Base-by-base conservation (phyloP, 306 rosid species). In the Fragaria ananassa region DNA sequence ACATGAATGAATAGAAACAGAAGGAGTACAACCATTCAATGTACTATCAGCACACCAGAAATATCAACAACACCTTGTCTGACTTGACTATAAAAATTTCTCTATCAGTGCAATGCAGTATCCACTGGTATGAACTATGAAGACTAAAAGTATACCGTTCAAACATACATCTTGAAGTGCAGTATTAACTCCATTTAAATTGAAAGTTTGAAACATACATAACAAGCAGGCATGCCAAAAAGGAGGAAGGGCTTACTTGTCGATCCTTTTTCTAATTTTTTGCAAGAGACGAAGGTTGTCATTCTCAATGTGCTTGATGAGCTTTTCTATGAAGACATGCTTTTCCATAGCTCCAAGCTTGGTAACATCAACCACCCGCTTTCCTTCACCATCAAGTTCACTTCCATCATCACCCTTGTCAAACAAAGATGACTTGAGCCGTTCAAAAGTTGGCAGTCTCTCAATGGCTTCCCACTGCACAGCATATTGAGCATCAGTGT, bases 211-310 rank as follows among this genome's bases (percentile, higher is more conserved):
- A 61, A 7, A 17, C 69, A 31, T 34, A 63, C 9, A 64, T 64
- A 8, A 64, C 2, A 34, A 34, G 44, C 11, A 64, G 68, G 37
- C 41, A 37, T 37, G 41, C 41, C 41, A 17, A 21, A 35, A 60
- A 46, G 34, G 21, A 47, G n/a, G 41, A n/a, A 66, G 21, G 29
- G 19, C 65, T 74, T 79, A 88, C 97, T 62, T 88, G 88, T 86
- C 87, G n/a, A 88, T 82, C 57, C 97, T 83, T 21, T 82, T 75
- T 58, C 82, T 84, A 35, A 90, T 78, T 78, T 85, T 92, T 25
- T n/a, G 82, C 86, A 88, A 78, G 81, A 92, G 63, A 13, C 53
- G 74, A 78, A 87, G 92, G 56, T 92, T 92, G 81, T 92, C 97
- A 70, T 79, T 75, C 77, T 88, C 87, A 51, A 84, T 85, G 74